Evolutionary conservation across 2,329 filamentous ascomycete species (phyloP).

Genomic region (Penicillium sclerotiorum): DNA sequence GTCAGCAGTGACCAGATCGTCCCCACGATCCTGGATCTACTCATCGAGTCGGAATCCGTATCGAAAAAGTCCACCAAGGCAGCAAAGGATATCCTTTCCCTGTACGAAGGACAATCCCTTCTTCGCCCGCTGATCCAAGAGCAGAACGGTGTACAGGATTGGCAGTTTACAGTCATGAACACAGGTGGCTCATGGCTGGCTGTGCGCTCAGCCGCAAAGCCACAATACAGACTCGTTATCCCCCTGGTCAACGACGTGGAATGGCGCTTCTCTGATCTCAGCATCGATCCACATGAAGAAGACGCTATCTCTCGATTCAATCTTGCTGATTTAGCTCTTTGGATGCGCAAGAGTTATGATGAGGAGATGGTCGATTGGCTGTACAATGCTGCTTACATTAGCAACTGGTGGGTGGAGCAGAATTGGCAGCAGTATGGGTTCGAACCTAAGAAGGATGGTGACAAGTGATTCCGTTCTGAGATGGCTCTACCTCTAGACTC

Average conservation of each 20-base stretch:
- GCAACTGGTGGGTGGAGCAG: conserved; percentile 45
- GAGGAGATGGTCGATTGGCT: conserved; percentile 39
- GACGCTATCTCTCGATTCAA: conserved; percentile 37
- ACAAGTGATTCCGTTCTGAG: neutral
- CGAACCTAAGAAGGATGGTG: neutral
- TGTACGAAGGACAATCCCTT: conserved; percentile 53
- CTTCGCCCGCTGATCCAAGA: conserved; percentile 45
- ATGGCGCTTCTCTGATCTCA: conserved; percentile 40
- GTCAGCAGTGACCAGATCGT: conserved; percentile 40
- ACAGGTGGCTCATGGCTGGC: conserved; percentile 53
- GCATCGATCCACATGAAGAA: conserved; percentile 38
- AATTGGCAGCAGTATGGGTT: conserved; percentile 22
- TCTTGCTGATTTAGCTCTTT: conserved; percentile 27
- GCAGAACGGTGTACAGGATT: conserved; percentile 36
- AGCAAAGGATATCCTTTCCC: conserved; percentile 44
- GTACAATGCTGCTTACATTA: conserved; percentile 38
- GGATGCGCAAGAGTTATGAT: conserved; percentile 31
- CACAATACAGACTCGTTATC: conserved; percentile 65
- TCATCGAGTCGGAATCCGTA: conserved; percentile 46
- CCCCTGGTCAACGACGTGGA: conserved; percentile 73
- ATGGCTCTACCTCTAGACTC: neutral
- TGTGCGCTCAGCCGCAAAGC: conserved; percentile 77
- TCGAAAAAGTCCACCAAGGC: conserved; percentile 33
- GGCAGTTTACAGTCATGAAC: conserved; percentile 41
- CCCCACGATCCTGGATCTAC: conserved; percentile 51